Conservation (phyloP, 169 alveolate genomes). For the Cryptosporidium muris region DNA sequence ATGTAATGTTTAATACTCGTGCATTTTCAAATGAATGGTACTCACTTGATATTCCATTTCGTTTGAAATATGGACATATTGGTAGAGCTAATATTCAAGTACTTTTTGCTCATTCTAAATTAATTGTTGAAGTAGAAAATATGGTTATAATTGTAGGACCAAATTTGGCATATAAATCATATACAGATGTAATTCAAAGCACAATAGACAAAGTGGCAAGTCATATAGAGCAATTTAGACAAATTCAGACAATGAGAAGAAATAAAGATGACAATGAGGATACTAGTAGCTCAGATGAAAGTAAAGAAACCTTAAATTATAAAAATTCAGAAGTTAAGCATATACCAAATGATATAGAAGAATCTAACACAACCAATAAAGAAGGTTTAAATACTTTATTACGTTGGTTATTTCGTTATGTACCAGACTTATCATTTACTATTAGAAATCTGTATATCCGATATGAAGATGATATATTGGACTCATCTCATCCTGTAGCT, state of each 20-base stretch:
- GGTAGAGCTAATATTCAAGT: conserved; percentile 66
- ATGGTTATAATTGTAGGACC: conserved; percentile 65
- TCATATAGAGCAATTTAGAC: conserved; percentile 24
- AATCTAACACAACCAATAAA: conserved; percentile 38
- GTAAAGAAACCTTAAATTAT: not conserved
- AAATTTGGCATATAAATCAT: conserved; percentile 54
- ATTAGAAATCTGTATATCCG: conserved; percentile 53
- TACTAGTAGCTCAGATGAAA: not conserved
- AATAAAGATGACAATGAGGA: conserved; percentile 1
- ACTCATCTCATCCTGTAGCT: conserved; percentile 56
- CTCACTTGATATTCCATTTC: conserved; percentile 62
- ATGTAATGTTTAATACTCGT: conserved; percentile 61
- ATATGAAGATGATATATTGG: conserved; percentile 61
- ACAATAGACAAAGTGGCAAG: conserved; percentile 64
- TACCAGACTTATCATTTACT: conserved; percentile 57
- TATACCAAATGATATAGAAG: not conserved
- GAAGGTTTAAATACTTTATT: conserved; percentile 62
- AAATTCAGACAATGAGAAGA: conserved; percentile 32
- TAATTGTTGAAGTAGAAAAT: conserved; percentile 62
- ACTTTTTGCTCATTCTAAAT: conserved; percentile 56
- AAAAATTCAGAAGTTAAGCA: not conserved
- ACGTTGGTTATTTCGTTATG: conserved; percentile 64
- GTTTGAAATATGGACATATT: conserved; percentile 64
- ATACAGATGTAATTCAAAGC: conserved; percentile 42
- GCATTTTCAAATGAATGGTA: conserved; percentile 70